Evolutionary conservation across 202 grass and related monocot species (phyloP).

Genomic region (Eragrostis tef): DNA sequence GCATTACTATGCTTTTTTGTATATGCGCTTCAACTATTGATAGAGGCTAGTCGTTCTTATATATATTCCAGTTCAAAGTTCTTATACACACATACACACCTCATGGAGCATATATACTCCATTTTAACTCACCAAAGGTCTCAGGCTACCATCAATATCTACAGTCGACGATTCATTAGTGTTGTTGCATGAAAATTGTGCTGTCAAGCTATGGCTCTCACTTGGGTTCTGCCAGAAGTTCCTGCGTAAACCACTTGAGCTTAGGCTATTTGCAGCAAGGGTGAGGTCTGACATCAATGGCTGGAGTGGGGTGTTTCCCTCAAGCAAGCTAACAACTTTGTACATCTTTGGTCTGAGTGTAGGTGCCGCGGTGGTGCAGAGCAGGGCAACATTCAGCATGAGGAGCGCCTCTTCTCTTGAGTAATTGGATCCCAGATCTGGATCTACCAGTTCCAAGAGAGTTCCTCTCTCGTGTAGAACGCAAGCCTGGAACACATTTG

Average conservation of each 20-base stretch:
- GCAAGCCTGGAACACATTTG: constrained; percentile 63
- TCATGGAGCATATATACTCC: constrained; percentile 27
- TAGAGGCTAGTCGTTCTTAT: constrained; percentile 32
- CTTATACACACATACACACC: constrained; percentile 20
- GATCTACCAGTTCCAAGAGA: constrained; percentile 85
- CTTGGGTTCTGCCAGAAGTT: constrained; percentile 72
- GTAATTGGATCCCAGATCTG: constrained; percentile 66
- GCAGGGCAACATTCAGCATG: constrained; percentile 76
- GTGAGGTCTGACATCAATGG: constrained; percentile 61
- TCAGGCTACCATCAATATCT: constrained; percentile 45
- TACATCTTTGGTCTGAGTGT: constrained; percentile 86
- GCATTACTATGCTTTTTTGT: not conserved
- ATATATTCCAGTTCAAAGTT: constrained; percentile 23
- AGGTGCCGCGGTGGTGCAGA: constrained; percentile 80
- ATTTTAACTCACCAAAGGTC: constrained; percentile 42
- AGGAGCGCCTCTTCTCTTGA: constrained; percentile 75
- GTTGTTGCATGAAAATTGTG: constrained; percentile 43
- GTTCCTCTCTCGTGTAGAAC: constrained; percentile 75
- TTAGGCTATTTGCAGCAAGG: constrained; percentile 50
- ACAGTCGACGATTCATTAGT: constrained; percentile 47
- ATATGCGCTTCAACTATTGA: constrained; percentile 33
- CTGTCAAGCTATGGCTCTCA: constrained; percentile 55
- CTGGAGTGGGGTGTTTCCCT: constrained; percentile 63
- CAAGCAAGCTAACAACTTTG: constrained; percentile 79
- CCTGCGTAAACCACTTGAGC: constrained; percentile 49